Conservation (phyloP, 495 filamentous ascomycete genomes). For the Tuber brumale region DNA sequence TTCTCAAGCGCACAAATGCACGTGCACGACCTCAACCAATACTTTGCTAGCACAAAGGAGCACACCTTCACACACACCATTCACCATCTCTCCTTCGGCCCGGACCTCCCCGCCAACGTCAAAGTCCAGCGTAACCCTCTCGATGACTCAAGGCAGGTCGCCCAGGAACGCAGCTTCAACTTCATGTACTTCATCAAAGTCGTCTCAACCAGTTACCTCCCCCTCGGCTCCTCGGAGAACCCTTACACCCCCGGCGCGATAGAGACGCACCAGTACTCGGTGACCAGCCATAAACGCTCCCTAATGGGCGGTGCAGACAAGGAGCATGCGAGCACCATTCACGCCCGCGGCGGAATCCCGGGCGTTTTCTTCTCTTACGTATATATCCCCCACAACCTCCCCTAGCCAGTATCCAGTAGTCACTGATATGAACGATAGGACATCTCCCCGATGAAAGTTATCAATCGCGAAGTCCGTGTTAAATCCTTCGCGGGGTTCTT, state of each 20-base stretch:
- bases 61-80: conserved; percentile 91
- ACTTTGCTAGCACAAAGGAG: conserved; percentile 61
- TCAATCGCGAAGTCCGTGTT: conserved; percentile 83
- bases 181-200: conserved; percentile 99
- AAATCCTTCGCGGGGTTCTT: conserved; percentile 88
- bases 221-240: conserved; percentile 50
- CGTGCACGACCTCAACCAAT: conserved; percentile 93
- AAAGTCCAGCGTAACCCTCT: conserved; percentile 62
- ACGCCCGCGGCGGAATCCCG: conserved; percentile 84
- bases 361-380: conserved; percentile 98
- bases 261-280: conserved; percentile 96
- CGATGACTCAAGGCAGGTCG: conserved; percentile 71
- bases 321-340: conserved; percentile 77
- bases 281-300: conserved; percentile 88
- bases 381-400: conserved; percentile 42
- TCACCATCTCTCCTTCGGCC: conserved; percentile 86
- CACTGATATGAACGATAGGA: conserved; percentile 52
- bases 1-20: conserved; percentile 95
- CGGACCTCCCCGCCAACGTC: conserved; percentile 67
- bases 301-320: conserved; percentile 72
- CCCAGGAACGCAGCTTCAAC: conserved; percentile 77
- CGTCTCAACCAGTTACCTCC: conserved; percentile 87
- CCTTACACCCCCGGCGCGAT: conserved; percentile 51
- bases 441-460: conserved; percentile 99
- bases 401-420: neutral